These are phyloP conservation scores for Haematococcus sp. DNA, from an alignment of 139 green algal species.

Conservation along the genomic window DNA sequence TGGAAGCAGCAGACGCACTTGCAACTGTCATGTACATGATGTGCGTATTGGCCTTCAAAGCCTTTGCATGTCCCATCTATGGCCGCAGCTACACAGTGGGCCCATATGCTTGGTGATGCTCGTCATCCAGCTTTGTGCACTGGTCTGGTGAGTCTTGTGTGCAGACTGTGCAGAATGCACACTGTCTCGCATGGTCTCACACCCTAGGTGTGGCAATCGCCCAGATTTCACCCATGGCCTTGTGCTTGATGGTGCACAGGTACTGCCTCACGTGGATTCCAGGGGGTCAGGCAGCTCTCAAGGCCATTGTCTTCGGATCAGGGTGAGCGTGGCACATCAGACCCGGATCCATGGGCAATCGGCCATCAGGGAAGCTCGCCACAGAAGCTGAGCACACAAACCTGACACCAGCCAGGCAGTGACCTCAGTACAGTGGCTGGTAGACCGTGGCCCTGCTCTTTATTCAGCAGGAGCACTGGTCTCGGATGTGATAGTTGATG, in stretches of 20 bases:
- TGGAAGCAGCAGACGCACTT: neutral
- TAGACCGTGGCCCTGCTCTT: too few relatives aligned
- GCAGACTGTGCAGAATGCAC: neutral
- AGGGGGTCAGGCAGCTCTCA: slow-evolving; percentile 27
- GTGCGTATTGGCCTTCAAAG: neutral
- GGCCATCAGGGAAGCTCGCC: too few relatives aligned
- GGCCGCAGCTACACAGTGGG: slow-evolving; percentile 15
- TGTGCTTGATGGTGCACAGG: too few relatives aligned
- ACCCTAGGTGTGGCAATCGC: neutral
- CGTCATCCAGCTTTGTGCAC: slow-evolving; percentile 28
- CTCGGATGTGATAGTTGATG: too few relatives aligned
- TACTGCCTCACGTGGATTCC: slow-evolving; percentile 36
- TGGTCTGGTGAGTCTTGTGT: slow-evolving; percentile 23
- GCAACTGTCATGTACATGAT: neutral
- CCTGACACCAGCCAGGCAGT: too few relatives aligned
- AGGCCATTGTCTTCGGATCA: slow-evolving; percentile 21
- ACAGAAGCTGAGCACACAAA: too few relatives aligned
- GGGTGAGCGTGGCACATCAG: neutral
- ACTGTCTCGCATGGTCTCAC: neutral
- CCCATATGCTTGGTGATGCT: slow-evolving; percentile 33
- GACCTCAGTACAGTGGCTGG: too few relatives aligned
- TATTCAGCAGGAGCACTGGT: too few relatives aligned
- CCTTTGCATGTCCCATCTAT: neutral
- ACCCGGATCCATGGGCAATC: too few relatives aligned
- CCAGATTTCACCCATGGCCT: too few relatives aligned